Percentiles rank a stretch among this genome's conserved stretches.
phyloP scores from a whole-genome alignment of 805 yeast genomes.

The Wickerhamomyces alni region DNA sequence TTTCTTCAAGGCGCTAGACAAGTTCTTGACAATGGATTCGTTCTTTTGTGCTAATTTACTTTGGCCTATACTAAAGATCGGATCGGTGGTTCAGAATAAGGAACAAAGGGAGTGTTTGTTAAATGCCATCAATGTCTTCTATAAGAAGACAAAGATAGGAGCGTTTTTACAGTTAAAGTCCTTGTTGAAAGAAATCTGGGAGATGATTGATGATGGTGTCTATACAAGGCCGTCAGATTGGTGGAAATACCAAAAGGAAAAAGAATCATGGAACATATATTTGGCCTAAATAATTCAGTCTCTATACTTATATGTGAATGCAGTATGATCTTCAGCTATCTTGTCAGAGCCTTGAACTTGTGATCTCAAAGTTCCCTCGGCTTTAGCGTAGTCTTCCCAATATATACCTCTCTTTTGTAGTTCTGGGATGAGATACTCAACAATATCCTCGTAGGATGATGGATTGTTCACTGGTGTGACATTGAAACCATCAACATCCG shows the following conservation, averaged over 20 bases:
- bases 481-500: conserved; percentile 40
- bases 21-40: conserved; percentile 2
- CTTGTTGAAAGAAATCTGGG: neutral
- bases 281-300: neutral
- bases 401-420: conserved; percentile 30
- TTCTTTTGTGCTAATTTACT: neutral
- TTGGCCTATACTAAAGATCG: conserved; percentile 1
- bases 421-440: conserved; percentile 33
- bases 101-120: conserved; percentile 1
- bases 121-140: neutral
- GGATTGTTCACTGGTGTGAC: conserved; percentile 34
- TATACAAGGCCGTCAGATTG: neutral
- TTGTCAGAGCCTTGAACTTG: conserved; percentile 8
- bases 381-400: conserved; percentile 30
- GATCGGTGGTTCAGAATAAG: neutral
- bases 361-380: conserved; percentile 7
- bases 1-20: conserved; percentile 3
- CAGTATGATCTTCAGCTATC: conserved; percentile 6
- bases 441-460: conserved; percentile 34
- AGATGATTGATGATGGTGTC: neutral
- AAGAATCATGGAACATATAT: conserved; percentile 1
- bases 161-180: neutral
- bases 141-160: neutral
- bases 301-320: conserved; percentile 2
- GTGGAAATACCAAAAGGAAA: neutral